These are phyloP conservation scores for Colletotrichum magnum DNA, from an alignment of 2,329 filamentous ascomycete species.

Conservation along the genomic window DNA sequence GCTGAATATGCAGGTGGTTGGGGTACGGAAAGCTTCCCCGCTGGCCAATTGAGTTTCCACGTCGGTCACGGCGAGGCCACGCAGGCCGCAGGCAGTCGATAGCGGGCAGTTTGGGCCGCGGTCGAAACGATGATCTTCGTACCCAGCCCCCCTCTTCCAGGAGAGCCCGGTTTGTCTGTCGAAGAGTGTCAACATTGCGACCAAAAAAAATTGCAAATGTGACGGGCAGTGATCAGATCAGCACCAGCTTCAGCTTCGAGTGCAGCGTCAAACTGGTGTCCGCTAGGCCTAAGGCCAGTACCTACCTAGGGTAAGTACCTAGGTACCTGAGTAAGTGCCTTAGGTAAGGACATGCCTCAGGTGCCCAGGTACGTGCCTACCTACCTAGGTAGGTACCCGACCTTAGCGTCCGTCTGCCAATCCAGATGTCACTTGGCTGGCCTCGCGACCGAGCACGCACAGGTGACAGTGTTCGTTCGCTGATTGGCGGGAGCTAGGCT, in stretches of 20 bases:
- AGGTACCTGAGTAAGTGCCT: no score
- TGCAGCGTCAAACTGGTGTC: no score
- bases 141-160: conserved; percentile 28
- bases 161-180: conserved; percentile 7
- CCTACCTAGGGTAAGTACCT: no score
- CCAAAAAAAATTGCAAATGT: conserved; percentile 13
- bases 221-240: conserved; percentile 14
- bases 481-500: conserved; percentile 25
- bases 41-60: conserved; percentile 33
- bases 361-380: no score
- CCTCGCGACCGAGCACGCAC: not conserved
- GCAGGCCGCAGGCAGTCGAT: conserved; percentile 40
- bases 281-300: no score
- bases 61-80: conserved; percentile 28
- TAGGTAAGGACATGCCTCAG: no score
- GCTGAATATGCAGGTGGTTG: conserved; percentile 33
- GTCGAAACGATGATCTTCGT: conserved; percentile 35
- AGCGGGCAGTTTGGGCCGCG: conserved; percentile 35
- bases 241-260: not conserved
- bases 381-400: no score
- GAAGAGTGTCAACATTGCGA: conserved; percentile 7
- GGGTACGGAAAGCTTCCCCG: conserved; percentile 18
- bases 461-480: not conserved
- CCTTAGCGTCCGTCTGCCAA: no score
- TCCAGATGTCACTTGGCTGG: no score